A percentile compares a stretch with the other conserved stretches of the same genome.
Evolutionary conservation across 306 rosid genomes (phyloP).

Genomic region (Fragaria vesca): DNA sequence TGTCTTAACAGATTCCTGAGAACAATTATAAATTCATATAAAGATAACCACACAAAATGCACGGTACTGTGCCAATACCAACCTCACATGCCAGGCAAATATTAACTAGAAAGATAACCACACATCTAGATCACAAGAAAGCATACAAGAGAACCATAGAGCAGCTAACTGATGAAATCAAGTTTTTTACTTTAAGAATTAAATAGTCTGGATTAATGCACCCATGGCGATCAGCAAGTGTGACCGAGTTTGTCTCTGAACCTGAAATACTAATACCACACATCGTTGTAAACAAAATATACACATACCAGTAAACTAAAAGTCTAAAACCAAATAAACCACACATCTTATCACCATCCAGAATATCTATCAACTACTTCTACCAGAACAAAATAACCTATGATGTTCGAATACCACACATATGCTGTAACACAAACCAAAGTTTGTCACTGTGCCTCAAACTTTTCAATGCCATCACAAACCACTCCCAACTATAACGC

Average conservation of each 20-base stretch:
- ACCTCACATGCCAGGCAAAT: not conserved
- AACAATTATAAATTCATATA: slow-evolving; percentile 11
- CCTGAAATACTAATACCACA: not conserved
- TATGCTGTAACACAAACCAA: not conserved
- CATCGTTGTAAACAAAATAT: not conserved
- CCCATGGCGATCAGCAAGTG: not conserved
- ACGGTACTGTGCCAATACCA: not conserved
- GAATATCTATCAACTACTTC: slow-evolving; percentile 1
- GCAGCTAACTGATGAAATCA: not conserved
- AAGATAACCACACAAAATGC: not conserved
- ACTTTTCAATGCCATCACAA: not conserved
- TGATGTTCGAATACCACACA: not conserved
- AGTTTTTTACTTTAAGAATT: too few species aligned
- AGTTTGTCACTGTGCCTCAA: not conserved
- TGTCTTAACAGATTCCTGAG: slow-evolving; percentile 89
- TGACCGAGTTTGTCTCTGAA: not conserved
- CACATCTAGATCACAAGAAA: not conserved
- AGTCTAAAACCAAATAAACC: not conserved
- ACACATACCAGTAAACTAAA: not conserved
- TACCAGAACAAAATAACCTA: not conserved
- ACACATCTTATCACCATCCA: not conserved
- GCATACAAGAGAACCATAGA: not conserved
- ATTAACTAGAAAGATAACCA: slow-evolving; percentile 1
- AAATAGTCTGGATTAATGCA: not conserved
- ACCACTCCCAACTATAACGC: not conserved